These are phyloP conservation scores for Aspergillus nomiae DNA, from an alignment of 2,329 filamentous ascomycete genomes.

Conservation along the genomic window DNA sequence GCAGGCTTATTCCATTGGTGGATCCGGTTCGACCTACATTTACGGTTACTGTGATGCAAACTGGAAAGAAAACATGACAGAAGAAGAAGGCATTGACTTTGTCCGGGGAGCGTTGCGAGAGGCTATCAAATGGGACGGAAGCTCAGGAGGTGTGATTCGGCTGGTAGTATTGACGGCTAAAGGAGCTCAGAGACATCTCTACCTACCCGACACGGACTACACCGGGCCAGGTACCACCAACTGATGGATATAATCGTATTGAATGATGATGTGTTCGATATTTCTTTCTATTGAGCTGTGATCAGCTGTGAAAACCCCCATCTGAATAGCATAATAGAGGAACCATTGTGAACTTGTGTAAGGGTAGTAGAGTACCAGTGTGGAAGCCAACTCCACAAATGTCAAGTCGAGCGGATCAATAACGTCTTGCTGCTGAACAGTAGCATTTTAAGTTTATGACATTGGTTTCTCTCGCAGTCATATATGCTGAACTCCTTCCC, in stretches of 20 bases:
- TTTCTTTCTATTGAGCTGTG: constrained; percentile 11
- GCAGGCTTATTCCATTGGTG: constrained; percentile 91
- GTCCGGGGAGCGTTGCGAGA: constrained; percentile 89
- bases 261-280: constrained; percentile 17
- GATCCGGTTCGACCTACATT: constrained; percentile 97
- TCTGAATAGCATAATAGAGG: constrained; percentile 17
- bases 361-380: neutral
- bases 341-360: neutral
- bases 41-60: constrained; percentile 98
- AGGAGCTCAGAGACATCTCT: constrained; percentile 90
- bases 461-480: neutral
- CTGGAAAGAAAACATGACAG: constrained; percentile 94
- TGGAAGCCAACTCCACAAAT: neutral
- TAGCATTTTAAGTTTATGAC: neutral
- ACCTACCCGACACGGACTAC: constrained; percentile 91
- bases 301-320: neutral
- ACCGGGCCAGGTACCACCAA: constrained; percentile 64
- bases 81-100: constrained; percentile 85
- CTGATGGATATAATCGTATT: constrained; percentile 20
- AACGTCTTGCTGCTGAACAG: neutral
- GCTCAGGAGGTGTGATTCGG: constrained; percentile 95
- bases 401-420: neutral
- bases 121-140: constrained; percentile 99
- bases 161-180: constrained; percentile 93
- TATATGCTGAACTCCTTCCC: neutral